phyloP scores from a whole-genome alignment of 768 basidiomycete genomes.

The Kwoniella newhampshirensis region DNA sequence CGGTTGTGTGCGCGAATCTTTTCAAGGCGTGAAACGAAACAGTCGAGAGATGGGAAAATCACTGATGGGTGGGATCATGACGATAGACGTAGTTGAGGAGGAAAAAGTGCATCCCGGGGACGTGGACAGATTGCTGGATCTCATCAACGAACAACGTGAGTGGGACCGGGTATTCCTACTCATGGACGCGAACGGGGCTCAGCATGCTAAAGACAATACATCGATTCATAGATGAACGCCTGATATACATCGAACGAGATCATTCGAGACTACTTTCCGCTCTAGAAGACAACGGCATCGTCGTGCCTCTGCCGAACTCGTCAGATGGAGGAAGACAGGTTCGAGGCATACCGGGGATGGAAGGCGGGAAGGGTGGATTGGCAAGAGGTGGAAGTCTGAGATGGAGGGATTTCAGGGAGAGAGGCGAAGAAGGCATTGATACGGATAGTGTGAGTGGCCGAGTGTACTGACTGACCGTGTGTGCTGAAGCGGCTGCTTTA shows the following conservation, averaged over 20 bases:
- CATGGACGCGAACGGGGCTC: not conserved
- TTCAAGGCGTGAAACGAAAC: too few relatives aligned
- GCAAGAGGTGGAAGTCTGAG: conserved; percentile 9
- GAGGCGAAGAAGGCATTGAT: conserved; percentile 31
- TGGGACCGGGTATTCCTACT: not conserved
- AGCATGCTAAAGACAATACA: too few relatives aligned
- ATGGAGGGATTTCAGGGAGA: conserved; percentile 25
- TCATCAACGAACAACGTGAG: conserved; percentile 49
- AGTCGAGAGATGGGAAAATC: too few relatives aligned
- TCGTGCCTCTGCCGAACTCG: conserved; percentile 24
- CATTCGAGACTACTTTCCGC: conserved; percentile 32
- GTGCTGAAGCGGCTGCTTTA: too few relatives aligned
- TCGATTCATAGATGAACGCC: conserved; percentile 39
- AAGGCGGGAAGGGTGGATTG: not conserved
- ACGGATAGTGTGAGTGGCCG: conserved; percentile 33
- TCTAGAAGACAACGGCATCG: conserved; percentile 35
- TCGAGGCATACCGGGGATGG: conserved; percentile 25
- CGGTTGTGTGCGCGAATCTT: not conserved
- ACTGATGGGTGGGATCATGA: not conserved
- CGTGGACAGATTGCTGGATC: conserved; percentile 35
- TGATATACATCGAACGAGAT: conserved; percentile 46
- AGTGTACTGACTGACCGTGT: too few relatives aligned
- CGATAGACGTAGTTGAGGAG: conserved; percentile 16
- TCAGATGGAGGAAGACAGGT: conserved; percentile 34
- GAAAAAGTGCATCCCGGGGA: conserved; percentile 14